Evolutionary conservation across 1,139 yeast genomes (phyloP), one percentile per base, ranked within the genome.

Genomic region (Eremothecium gossypii): DNA sequence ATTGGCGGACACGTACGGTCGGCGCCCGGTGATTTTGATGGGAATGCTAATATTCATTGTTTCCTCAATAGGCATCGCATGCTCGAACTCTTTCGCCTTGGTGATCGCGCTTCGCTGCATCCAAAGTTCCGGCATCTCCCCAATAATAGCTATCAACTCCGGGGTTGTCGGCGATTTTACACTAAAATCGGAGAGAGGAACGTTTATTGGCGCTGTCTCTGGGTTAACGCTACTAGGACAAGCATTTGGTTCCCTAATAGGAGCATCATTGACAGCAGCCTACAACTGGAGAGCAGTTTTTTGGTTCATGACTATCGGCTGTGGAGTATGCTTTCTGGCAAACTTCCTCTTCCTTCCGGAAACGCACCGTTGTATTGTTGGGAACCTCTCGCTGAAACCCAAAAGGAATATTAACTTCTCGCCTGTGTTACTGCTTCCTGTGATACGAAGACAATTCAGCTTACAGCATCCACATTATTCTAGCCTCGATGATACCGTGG

Each of bases 251-350:
- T 84, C 93, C 0, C 63, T 85, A 26, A 61, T 85, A 20, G 95
- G 95, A 12, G 83, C 89, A 6, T 76, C 72, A 0, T 60, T 84
- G 32, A 75, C 80, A 3, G 66, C 74, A 2, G 60, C 71, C 6
- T 74, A 79, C 66, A 72, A 75, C 12, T 84, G 94, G 94, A 69
- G 86, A 47, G 81, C 86, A 0, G 77, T 83, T 27, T 85, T 85
- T 53, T 79, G 85, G 76, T 81, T 83, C 48, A 63, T 83, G 41
- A 76, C 80, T 2, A 77, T 82, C 13, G 74, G 79, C 7, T 71
- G 79, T 34, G 77, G 78, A 1, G 32, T 67, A 0, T 67, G 67
- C 2, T 59, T 72, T 6, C 8, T 42, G 1, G 41, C 51, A 17
- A 56, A 51, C 7, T 50, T 49, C 33, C 32, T 76, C 1, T 41